A percentile compares a stretch with the other conserved stretches of the same genome.
phyloP scores from a whole-genome alignment of 176 grass and related monocot genomes.

The Miscanthus lutarioriparius region DNA sequence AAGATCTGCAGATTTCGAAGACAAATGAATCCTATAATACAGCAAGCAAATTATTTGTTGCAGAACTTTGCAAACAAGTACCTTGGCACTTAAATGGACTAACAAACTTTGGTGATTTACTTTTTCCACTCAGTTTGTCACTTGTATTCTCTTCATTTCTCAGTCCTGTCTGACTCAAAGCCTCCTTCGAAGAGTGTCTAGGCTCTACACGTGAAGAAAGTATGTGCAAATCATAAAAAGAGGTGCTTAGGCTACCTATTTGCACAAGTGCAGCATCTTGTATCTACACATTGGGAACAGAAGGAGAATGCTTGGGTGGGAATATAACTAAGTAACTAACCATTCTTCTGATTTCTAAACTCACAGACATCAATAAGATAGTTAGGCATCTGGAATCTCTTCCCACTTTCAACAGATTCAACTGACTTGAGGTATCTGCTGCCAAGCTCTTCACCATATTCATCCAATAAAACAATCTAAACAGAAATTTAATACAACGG shows the following conservation, averaged over 20 bases:
- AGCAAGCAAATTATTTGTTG: background rate
- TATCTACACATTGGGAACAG: background rate
- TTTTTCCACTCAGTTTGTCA: slow-evolving; percentile 24
- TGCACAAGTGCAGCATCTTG: background rate
- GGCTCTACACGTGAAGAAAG: slow-evolving; percentile 25
- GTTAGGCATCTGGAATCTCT: slow-evolving; percentile 54
- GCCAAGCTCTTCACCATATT: slow-evolving; percentile 53
- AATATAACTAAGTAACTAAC: slow-evolving; percentile 55
- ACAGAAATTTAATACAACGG: slow-evolving; percentile 12
- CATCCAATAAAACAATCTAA: slow-evolving; percentile 69
- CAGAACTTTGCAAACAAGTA: slow-evolving; percentile 12
- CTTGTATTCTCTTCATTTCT: slow-evolving; percentile 27
- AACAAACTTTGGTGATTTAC: slow-evolving; percentile 47
- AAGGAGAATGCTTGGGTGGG: background rate
- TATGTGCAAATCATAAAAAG: background rate
- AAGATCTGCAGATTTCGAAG: slow-evolving; percentile 32
- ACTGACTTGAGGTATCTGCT: slow-evolving; percentile 64
- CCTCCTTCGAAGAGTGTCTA: slow-evolving; percentile 24
- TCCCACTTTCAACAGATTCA: slow-evolving; percentile 64
- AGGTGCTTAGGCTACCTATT: background rate
- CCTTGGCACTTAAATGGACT: slow-evolving; percentile 42
- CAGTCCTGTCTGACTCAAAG: slow-evolving; percentile 13
- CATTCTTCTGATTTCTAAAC: slow-evolving; percentile 36
- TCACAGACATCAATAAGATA: slow-evolving; percentile 69
- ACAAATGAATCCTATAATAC: slow-evolving; percentile 15